Conservation (phyloP, 495 filamentous ascomycete genomes). For the Talaromyces borbonicus region DNA sequence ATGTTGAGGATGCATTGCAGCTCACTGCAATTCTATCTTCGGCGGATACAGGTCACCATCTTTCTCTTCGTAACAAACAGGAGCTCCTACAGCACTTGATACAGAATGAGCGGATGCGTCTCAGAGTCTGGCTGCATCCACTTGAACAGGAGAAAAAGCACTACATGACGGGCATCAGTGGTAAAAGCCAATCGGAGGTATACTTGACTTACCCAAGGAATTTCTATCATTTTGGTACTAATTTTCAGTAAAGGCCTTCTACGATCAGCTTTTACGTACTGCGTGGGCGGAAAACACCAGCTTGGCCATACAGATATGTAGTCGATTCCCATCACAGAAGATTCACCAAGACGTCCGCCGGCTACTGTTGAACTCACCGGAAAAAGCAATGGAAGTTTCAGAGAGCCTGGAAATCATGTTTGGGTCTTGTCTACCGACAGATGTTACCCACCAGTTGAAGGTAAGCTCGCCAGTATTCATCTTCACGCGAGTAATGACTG, state of each 20-base stretch:
- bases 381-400: slow-evolving; percentile 66
- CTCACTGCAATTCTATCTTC: slow-evolving; percentile 45
- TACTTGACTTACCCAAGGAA: too few relatives aligned
- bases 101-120: slow-evolving; percentile 72
- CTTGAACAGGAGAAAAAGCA: slow-evolving; percentile 58
- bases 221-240: too few relatives aligned
- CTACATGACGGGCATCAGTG: slow-evolving; percentile 28
- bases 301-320: slow-evolving; percentile 70
- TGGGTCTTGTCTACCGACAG: slow-evolving; percentile 59
- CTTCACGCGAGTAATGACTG: slow-evolving; percentile 17
- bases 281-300: slow-evolving; percentile 80
- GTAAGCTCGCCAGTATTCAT: slow-evolving; percentile 25
- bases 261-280: slow-evolving; percentile 52
- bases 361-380: slow-evolving; percentile 70
- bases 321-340: slow-evolving; percentile 65
- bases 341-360: slow-evolving; percentile 66
- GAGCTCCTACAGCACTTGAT: slow-evolving; percentile 67
- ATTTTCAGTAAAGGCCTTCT: slow-evolving; percentile 19
- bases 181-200: slow-evolving; percentile 25
- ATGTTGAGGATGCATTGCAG: slow-evolving; percentile 57
- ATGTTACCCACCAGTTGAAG: slow-evolving; percentile 80
- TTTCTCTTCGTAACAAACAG: slow-evolving; percentile 66
- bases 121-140: slow-evolving; percentile 86
- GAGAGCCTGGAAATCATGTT: slow-evolving; percentile 77
- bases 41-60: slow-evolving; percentile 42